These are phyloP conservation scores for Podaxis rugospora DNA, from an alignment of 768 basidiomycete genomes.

Conservation along the genomic window DNA sequence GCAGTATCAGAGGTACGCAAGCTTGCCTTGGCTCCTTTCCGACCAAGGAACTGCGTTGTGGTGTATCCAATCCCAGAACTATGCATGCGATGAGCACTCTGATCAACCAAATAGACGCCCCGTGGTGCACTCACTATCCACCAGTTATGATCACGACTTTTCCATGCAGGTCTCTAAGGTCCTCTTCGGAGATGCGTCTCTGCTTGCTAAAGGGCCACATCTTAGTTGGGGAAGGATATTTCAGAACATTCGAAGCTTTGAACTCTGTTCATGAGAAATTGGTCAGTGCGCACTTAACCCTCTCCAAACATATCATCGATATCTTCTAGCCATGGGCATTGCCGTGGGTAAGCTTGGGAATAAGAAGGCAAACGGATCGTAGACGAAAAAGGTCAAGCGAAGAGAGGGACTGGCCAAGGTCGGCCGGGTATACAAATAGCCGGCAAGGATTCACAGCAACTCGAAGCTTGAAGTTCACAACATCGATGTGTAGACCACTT, in stretches of 20 bases:
- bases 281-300: too few relatives aligned
- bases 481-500: too few relatives aligned
- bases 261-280: too few relatives aligned
- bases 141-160: conserved; percentile 4
- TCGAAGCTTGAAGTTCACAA: too few relatives aligned
- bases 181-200: conserved; percentile 1
- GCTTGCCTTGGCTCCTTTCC: conserved; percentile 5
- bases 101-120: neutral
- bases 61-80: conserved; percentile 5
- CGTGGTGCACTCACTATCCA: neutral
- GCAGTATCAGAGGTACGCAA: neutral
- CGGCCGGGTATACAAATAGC: too few relatives aligned
- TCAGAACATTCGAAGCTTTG: neutral
- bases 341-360: too few relatives aligned
- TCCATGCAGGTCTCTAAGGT: neutral
- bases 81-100: neutral
- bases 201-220: neutral
- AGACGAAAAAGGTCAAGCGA: too few relatives aligned
- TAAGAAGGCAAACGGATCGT: too few relatives aligned
- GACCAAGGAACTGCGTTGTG: neutral
- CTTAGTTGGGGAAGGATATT: neutral
- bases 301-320: too few relatives aligned
- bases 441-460: too few relatives aligned
- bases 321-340: too few relatives aligned
- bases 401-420: too few relatives aligned